These are phyloP conservation scores for Datura wrightii DNA, from an alignment of 257 asterid species.

Conservation along the genomic window DNA sequence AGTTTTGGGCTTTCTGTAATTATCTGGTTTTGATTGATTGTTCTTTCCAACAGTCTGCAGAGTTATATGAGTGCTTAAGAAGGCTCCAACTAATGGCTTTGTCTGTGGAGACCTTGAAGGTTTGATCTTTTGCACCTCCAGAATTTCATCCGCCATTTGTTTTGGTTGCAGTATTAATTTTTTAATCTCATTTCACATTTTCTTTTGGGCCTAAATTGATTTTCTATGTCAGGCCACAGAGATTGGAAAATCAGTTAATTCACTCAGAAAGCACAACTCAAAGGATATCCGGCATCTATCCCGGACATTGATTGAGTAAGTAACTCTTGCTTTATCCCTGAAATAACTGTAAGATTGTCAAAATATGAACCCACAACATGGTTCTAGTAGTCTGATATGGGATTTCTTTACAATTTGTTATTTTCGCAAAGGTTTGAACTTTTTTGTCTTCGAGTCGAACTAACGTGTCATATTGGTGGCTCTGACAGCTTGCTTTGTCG, in stretches of 20 bases:
- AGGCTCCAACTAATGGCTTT: slow-evolving; percentile 79
- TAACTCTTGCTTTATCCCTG: slow-evolving; percentile 32
- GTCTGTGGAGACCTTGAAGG: slow-evolving; percentile 84
- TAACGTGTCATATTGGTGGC: neutral
- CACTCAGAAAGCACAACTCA: slow-evolving; percentile 58
- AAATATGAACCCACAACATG: neutral
- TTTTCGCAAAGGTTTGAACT: neutral
- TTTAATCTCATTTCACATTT: slow-evolving; percentile 22
- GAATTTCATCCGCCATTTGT: slow-evolving; percentile 23
- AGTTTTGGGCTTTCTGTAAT: slow-evolving; percentile 39
- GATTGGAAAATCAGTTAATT: slow-evolving; percentile 62
- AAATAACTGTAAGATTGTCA: neutral
- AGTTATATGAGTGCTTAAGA: slow-evolving; percentile 68
- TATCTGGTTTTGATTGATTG: slow-evolving; percentile 53
- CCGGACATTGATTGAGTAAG: slow-evolving; percentile 55
- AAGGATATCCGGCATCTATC: slow-evolving; percentile 54
- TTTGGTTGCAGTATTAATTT: slow-evolving; percentile 13
- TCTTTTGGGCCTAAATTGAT: neutral
- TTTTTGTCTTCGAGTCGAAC: neutral
- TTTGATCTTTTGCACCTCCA: slow-evolving; percentile 36
- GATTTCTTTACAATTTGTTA: slow-evolving; percentile 2
- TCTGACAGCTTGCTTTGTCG: slow-evolving; percentile 17
- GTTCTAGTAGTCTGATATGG: neutral
- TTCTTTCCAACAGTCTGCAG: slow-evolving; percentile 5
- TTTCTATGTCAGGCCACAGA: slow-evolving; percentile 56